These are phyloP conservation scores for Mycena pura DNA, from an alignment of 768 basidiomycete species.

Conservation along the genomic window DNA sequence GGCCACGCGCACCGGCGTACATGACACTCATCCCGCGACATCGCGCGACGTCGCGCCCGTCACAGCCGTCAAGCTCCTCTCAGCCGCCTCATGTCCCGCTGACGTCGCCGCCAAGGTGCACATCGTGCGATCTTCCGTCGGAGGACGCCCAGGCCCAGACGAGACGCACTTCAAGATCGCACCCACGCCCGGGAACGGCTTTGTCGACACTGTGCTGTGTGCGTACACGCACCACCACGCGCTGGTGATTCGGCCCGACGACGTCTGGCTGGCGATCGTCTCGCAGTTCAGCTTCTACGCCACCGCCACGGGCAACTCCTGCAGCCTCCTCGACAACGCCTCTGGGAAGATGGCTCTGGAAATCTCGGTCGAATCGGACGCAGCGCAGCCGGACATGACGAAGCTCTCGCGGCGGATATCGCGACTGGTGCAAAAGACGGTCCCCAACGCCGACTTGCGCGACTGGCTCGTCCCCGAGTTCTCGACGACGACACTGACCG, in stretches of 20 bases:
- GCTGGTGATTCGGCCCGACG: conserved; percentile 19
- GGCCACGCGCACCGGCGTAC: conserved; percentile 1
- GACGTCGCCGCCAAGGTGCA: background rate
- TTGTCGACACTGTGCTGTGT: conserved; percentile 19
- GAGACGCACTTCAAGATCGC: conserved; percentile 16
- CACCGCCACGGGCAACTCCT: conserved; percentile 6
- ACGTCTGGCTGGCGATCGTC: conserved; percentile 18
- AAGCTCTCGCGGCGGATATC: conserved; percentile 8
- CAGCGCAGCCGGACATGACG: conserved; percentile 8
- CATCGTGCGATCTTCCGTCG: conserved; percentile 15
- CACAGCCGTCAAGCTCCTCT: conserved; percentile 14
- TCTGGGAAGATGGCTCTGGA: conserved; percentile 2
- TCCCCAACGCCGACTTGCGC: conserved; percentile 12
- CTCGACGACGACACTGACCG: conserved; percentile 14
- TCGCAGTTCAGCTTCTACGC: conserved; percentile 21
- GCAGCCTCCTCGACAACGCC: conserved; percentile 9
- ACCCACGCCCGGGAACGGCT: conserved; percentile 8
- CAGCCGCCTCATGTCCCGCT: conserved; percentile 5
- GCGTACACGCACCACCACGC: conserved; percentile 19
- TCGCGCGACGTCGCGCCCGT: conserved; percentile 14
- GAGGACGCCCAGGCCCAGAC: conserved; percentile 14
- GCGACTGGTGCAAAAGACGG: conserved; percentile 7
- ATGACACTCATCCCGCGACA: conserved; percentile 10
- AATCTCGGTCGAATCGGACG: conserved; percentile 9
- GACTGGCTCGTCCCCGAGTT: conserved; percentile 18